These are phyloP conservation scores for Platanthera guangdongensis DNA, from an alignment of 106 monocot species.

Conservation along the genomic window DNA sequence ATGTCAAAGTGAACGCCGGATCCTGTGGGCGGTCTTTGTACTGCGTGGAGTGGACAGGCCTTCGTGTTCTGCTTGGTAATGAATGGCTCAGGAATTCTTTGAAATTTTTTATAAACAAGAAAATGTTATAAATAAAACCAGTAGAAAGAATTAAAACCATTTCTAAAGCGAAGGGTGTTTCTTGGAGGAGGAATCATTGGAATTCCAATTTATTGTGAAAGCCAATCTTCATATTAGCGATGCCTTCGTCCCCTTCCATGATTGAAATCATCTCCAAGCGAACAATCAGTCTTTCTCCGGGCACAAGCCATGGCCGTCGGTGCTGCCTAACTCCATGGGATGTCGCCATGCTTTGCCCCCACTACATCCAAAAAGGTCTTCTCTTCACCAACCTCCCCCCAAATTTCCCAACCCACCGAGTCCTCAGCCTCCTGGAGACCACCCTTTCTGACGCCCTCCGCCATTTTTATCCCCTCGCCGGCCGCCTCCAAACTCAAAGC, in stretches of 20 bases:
- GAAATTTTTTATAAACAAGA: too few relatives aligned
- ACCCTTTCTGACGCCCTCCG: slow-evolving; percentile 42
- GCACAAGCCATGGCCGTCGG: neutral
- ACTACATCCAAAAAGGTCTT: slow-evolving; percentile 74
- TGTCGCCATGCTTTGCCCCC: slow-evolving; percentile 24
- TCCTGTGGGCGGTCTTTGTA: too few relatives aligned
- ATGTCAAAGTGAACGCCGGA: too few relatives aligned
- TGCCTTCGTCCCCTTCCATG: slow-evolving; percentile 1
- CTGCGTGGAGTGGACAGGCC: too few relatives aligned
- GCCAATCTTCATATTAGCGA: neutral
- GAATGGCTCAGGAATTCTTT: too few relatives aligned
- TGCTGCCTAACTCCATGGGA: slow-evolving; percentile 52
- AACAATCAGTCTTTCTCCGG: neutral
- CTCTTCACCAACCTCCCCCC: slow-evolving; percentile 36
- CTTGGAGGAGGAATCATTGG: too few relatives aligned
- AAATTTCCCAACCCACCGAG: neutral
- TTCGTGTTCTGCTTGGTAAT: too few relatives aligned
- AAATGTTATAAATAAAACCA: too few relatives aligned
- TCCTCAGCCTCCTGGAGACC: slow-evolving; percentile 31
- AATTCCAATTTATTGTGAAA: too few relatives aligned
- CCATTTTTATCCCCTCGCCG: slow-evolving; percentile 71
- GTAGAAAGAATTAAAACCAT: too few relatives aligned
- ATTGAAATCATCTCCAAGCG: slow-evolving; percentile 1
- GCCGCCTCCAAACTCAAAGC: slow-evolving; percentile 36
- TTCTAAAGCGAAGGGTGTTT: too few relatives aligned